phyloP scores from a whole-genome alignment of 1,139 yeast genomes.

The Hansenula sp. region DNA sequence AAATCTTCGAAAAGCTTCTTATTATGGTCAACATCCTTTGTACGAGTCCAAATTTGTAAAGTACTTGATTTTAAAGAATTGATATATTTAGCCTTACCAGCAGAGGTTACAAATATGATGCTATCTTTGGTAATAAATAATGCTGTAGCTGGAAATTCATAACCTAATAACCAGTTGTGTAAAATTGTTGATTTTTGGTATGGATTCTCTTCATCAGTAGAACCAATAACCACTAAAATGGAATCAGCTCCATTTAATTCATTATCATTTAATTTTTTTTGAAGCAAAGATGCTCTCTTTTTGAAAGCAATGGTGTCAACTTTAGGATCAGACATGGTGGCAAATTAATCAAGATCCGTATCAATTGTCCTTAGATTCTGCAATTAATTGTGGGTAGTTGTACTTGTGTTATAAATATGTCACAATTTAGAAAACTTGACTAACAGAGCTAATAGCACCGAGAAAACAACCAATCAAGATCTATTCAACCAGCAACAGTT shows the following conservation, averaged over 20 bases:
- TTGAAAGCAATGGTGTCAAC: conserved; percentile 40
- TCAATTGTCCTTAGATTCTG: too few relatives aligned
- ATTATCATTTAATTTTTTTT: conserved; percentile 20
- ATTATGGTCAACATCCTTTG: conserved; percentile 75
- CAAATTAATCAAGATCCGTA: not conserved
- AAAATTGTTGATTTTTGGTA: conserved; percentile 85
- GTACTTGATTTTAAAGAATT: conserved; percentile 44
- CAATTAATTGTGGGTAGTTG: too few relatives aligned
- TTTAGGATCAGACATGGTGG: conserved; percentile 26
- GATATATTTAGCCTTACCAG: conserved; percentile 83
- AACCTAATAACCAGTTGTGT: conserved; percentile 91
- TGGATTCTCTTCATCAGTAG: conserved; percentile 82
- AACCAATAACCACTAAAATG: conserved; percentile 70
- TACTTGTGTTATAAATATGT: too few relatives aligned
- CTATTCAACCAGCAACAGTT: too few relatives aligned
- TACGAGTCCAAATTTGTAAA: conserved; percentile 69
- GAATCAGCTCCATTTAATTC: conserved; percentile 49
- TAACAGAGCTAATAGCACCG: too few relatives aligned
- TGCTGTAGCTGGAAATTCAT: conserved; percentile 90
- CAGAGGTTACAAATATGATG: conserved; percentile 69
- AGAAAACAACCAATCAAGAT: too few relatives aligned
- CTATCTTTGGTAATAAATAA: conserved; percentile 60
- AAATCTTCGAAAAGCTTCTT: conserved; percentile 60
- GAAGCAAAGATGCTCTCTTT: conserved; percentile 27
- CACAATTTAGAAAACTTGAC: too few relatives aligned